Evolutionary conservation across 352 stramenopile genomes (phyloP).

Genomic region (Globisporangium spinosum): DNA sequence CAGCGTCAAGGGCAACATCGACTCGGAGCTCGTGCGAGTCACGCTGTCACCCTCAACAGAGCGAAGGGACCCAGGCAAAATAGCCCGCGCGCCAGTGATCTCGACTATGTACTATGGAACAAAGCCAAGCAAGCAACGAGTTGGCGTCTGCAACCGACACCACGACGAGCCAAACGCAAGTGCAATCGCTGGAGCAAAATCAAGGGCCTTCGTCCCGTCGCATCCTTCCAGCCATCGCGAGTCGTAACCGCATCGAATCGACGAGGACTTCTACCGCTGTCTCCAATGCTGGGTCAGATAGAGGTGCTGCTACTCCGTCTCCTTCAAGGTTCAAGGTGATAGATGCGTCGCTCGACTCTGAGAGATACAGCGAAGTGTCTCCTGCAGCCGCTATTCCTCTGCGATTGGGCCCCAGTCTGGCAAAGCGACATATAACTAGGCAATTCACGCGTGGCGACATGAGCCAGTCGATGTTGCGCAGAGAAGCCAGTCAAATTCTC

Average conservation of each 20-base stretch:
- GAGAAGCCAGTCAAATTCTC: conserved; percentile 11
- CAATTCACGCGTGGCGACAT: conserved; percentile 14
- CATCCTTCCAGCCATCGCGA: neutral
- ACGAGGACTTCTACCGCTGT: neutral
- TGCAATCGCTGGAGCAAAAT: neutral
- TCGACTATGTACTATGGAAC: conserved; percentile 12
- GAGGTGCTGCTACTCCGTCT: neutral
- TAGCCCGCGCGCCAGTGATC: neutral
- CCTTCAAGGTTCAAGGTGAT: conserved; percentile 6
- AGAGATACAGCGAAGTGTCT: neutral
- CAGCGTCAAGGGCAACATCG: neutral
- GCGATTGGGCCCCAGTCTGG: neutral
- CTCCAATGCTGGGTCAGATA: neutral
- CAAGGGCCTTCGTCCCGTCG: neutral
- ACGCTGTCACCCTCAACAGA: neutral
- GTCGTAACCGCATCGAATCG: neutral
- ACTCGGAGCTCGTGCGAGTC: neutral
- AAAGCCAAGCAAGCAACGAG: neutral
- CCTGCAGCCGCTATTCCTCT: neutral
- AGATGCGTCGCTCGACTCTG: conserved; percentile 6
- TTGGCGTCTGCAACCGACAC: neutral
- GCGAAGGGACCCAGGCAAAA: neutral
- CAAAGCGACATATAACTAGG: neutral
- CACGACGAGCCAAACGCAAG: neutral
- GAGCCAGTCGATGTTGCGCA: conserved; percentile 8